Evolutionary conservation across 169 alveolate genomes (phyloP), one percentile per base, ranked within the genome.

Genomic region (Eimeria praecox): DNA sequence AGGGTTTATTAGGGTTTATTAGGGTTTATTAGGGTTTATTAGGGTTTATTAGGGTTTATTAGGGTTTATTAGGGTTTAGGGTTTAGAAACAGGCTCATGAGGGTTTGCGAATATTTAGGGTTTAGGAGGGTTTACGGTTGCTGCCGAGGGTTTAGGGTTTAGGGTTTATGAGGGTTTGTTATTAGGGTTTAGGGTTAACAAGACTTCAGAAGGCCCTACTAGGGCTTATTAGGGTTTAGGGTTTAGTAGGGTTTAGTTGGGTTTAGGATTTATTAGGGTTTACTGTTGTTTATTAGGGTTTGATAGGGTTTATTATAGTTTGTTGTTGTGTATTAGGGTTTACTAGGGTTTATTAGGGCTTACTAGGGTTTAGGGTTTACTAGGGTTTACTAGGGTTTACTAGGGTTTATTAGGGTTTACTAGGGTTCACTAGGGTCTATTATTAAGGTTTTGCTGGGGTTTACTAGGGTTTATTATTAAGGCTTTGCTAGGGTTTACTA

Each of bases 21-120:
- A 75, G 62, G 49, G 87, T 75, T n/a, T n/a, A n/a, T 75, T 75
- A 75, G 87, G 87, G 87, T 75, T 75, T 75, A 38, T 69, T 77
- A 35, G 46, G 56, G 62, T 35, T 35, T 30, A 35, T 18, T 18
- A 64, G 75, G 75, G 75, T 64, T 64, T 64, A 64, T n/a, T n/a
- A n/a, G n/a, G n/a, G 59, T 9, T 14, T 52, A 14, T 20, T 75
- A 75, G 62, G 49, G 87, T 75, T 75, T 75, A 75, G 87, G 87
- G 87, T 75, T 75, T 75, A 38, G 87, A n/a, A n/a, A n/a, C n/a
- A n/a, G n/a, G n/a, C n/a, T n/a, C 27, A 35, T 30, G 2, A 69
- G 80, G 80, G 80, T 69, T 69, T 69, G n/a, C n/a, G n/a, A 69
- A 42, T 38, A 42, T 69, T 69, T 77, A 35, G 46, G 56, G 62